Evolutionary conservation across 2,329 filamentous ascomycete genomes (phyloP), one percentile per base, ranked within the genome.

Genomic region (Tolypocladium inflatum): DNA sequence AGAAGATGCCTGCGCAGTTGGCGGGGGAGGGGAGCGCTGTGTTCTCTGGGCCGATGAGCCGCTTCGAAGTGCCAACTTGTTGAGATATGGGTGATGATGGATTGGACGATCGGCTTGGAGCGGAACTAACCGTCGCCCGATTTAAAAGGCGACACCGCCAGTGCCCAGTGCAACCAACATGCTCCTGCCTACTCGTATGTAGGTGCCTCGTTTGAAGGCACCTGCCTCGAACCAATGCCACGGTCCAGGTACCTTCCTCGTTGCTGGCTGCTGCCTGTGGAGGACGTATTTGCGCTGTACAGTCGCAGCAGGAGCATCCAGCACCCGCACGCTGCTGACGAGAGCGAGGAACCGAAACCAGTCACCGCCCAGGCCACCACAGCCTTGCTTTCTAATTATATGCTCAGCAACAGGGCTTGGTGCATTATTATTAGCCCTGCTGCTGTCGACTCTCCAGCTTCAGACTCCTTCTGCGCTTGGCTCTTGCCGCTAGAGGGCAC

Each of bases 361-460:
- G 30, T 30, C 19, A 50, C 23, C 43, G 5, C 6, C 6, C 11
- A 26, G 11, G 8, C 43, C 45, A 17, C 45, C 23, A 38, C 26
- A 42, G 52, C 55, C 52, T 23, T 55, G 57, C 52, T 58, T 58
- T 23, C 42, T 51, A 58, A 58, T 42, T 19, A 19, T 55, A 15
- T 50, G 21, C 43, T 55, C 57, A 58, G 57, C 53, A 58, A 42
- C 26, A 11, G 33, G 52, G 43, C 30, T 23, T 43, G 41, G 11
- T 26, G 11, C 8, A 15, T 38, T 55, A 52, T 58, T 41, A 42
- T 55, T 55, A 58, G 56, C 52, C 33, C 23, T 21, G 33, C 10
- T 51, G 41, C 45, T n/a, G 30, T 43, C 21, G 42, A 48, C 30
- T 30, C 19, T 7, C 26, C 48, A 35, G 30, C 48, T 51, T 33